phyloP scores from a whole-genome alignment of 192 early-diverging fungal species.

The Coemansia sp. region DNA sequence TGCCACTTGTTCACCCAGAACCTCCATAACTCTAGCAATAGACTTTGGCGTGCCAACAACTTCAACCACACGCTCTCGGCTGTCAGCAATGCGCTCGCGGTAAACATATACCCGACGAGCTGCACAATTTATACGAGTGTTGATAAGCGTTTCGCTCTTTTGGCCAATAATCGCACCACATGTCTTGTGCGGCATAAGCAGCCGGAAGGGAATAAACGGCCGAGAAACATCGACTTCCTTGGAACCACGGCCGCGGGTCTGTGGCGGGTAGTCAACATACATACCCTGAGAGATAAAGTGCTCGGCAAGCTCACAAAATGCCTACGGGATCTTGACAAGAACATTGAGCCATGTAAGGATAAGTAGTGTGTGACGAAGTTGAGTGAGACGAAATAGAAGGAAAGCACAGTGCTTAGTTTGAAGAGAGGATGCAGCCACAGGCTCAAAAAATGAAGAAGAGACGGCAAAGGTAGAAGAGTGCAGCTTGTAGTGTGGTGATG shows the following conservation, averaged over 20 bases:
- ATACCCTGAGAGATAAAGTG: conserved; percentile 55
- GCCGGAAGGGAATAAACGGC: conserved; percentile 50
- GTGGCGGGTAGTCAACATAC: conserved; percentile 52
- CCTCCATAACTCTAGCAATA: conserved; percentile 35
- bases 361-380: conserved; percentile 2
- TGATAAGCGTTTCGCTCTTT: conserved; percentile 55
- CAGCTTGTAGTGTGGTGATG: too few relatives aligned
- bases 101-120: conserved; percentile 55
- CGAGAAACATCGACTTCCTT: conserved; percentile 45
- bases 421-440: conserved; percentile 2
- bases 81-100: conserved; percentile 53
- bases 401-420: background rate
- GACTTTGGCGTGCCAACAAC: conserved; percentile 48
- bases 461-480: background rate
- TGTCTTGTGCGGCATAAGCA: conserved; percentile 54
- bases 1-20: conserved; percentile 41
- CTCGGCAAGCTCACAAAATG: conserved; percentile 51
- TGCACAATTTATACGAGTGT: conserved; percentile 43
- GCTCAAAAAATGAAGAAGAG: conserved; percentile 1
- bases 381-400: conserved; percentile 10
- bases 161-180: conserved; percentile 55
- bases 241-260: conserved; percentile 37
- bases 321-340: conserved; percentile 18
- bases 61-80: conserved; percentile 54
- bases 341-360: background rate